A percentile compares a stretch with the other conserved stretches of the same genome.
These are phyloP conservation scores for Acanthamoeba sp. DNA, from an alignment of 208 protist species.

Conservation along the genomic window DNA sequence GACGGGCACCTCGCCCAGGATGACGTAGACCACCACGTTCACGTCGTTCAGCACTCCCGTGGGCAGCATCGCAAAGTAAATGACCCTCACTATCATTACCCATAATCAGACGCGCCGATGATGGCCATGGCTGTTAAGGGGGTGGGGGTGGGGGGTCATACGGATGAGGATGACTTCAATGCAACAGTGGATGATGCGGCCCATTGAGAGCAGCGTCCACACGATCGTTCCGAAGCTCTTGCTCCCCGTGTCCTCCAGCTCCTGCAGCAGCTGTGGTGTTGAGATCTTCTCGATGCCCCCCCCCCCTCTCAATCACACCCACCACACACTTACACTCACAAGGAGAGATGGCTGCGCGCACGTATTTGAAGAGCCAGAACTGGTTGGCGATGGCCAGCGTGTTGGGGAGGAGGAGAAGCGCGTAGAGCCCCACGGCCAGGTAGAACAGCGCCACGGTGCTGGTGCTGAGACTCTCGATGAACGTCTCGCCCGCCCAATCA, in stretches of 20 bases:
- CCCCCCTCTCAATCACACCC: too few species aligned
- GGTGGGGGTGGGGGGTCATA: background rate
- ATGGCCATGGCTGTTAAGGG: background rate
- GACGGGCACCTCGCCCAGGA: conserved; percentile 50
- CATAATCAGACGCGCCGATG: background rate
- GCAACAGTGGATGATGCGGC: conserved; percentile 50
- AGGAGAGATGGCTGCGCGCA: too few species aligned
- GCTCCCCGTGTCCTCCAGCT: background rate
- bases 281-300: background rate
- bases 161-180: conserved; percentile 51
- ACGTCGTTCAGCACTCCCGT: conserved; percentile 22
- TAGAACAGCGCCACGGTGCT: conserved; percentile 57
- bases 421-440: conserved; percentile 10
- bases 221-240: background rate
- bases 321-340: too few species aligned
- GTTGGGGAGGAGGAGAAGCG: conserved; percentile 31
- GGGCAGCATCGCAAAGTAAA: conserved; percentile 60
- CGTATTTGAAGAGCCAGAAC: conserved; percentile 45
- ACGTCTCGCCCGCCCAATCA: background rate
- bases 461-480: conserved; percentile 35
- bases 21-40: conserved; percentile 51
- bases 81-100: background rate
- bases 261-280: background rate
- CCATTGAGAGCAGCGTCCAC: conserved; percentile 46
- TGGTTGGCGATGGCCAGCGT: conserved; percentile 59